Evolutionary conservation across 2,329 filamentous ascomycete species (phyloP), one percentile per base, ranked within the genome.

Genomic region (Hypocrella siamensis): DNA sequence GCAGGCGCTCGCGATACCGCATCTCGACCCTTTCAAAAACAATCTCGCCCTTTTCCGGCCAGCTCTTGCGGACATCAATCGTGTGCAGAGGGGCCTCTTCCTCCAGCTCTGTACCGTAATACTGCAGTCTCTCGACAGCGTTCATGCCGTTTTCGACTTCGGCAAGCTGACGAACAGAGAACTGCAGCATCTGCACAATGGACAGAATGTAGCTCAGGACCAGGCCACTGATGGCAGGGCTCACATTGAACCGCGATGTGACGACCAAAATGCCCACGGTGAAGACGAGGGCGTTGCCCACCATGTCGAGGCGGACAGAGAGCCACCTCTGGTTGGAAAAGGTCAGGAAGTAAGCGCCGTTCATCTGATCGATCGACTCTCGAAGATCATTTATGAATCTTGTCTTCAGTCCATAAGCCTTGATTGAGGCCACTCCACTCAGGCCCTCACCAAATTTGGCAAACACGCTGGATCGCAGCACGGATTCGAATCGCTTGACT

Each of bases 91-190:
- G 83, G 0, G 88, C 83, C 53, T 96, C 90, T 49, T 93, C 79
- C 40, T 93, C 85, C 4, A 98, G 69, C 42, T 82, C 57, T 1
- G 73, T 83, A 33, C 83, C 86, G 51, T 96, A 96, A 59, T 93
- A 84, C 50, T 85, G 75, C 21, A 96, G 65, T 31, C 90, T 78
- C 57, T 96, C 88, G 0, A 92, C 90, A 0, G 86, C 78, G 52
- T 94, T 96, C 88, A 96, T 96, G 48, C 86, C 84, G 56, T 94
- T 96, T 54, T 96, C 88, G 7, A 96, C 84, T 53, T 94, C 88
- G 17, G 88, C 88, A 6, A 94, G 66, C 55, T 96, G 88, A 14
- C 90, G 74, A 14, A 96, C 83, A 1, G 84, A 88, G 54, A 94
- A 94, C 49, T 94, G 88, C 41, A 96, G 78, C 79, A 94, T 85